Evolutionary conservation across 805 yeast species (phyloP).

Genomic region (Yamadazyma akitaensis): DNA sequence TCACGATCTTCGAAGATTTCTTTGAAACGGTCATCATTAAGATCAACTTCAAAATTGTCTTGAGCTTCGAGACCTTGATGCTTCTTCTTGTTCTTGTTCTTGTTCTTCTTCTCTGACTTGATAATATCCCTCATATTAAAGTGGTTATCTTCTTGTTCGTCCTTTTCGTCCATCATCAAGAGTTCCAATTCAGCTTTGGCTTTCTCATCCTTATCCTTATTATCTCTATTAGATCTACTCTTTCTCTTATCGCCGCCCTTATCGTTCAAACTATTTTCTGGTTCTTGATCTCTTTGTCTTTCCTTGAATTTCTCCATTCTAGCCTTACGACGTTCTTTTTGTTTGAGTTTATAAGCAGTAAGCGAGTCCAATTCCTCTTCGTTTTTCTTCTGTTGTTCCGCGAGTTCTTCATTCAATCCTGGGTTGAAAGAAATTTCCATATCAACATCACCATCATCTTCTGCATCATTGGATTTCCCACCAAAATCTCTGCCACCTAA

Average conservation of each 20-base stretch:
- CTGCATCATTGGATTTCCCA: slow-evolving; percentile 21
- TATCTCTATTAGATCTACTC: slow-evolving; percentile 7
- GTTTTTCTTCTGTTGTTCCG: slow-evolving; percentile 27
- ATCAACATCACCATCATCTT: slow-evolving; percentile 64
- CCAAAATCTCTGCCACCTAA: slow-evolving; percentile 42
- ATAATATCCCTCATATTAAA: slow-evolving; percentile 76
- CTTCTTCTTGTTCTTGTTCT: slow-evolving; percentile 42
- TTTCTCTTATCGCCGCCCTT: slow-evolving; percentile 32
- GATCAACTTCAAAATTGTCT: slow-evolving; percentile 61
- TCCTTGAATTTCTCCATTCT: slow-evolving; percentile 77
- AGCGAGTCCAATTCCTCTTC: slow-evolving; percentile 69
- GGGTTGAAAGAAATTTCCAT: slow-evolving; percentile 97
- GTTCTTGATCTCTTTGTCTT: slow-evolving; percentile 49
- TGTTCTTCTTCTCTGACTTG: slow-evolving; percentile 65
- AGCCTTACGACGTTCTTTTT: slow-evolving; percentile 85
- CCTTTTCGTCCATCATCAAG: slow-evolving; percentile 59
- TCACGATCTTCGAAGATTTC: slow-evolving; percentile 88
- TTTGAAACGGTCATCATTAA: slow-evolving; percentile 80
- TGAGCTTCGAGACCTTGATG: slow-evolving; percentile 48
- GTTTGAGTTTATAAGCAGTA: slow-evolving; percentile 78
- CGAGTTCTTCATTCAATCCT: slow-evolving; percentile 49
- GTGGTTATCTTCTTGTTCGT: slow-evolving; percentile 49
- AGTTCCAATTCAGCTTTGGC: slow-evolving; percentile 67
- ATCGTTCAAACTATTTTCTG: slow-evolving; percentile 49
- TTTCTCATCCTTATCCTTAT: slow-evolving; percentile 27